Conservation (phyloP, 495 filamentous ascomycete genomes). For the Xylaria curta region DNA sequence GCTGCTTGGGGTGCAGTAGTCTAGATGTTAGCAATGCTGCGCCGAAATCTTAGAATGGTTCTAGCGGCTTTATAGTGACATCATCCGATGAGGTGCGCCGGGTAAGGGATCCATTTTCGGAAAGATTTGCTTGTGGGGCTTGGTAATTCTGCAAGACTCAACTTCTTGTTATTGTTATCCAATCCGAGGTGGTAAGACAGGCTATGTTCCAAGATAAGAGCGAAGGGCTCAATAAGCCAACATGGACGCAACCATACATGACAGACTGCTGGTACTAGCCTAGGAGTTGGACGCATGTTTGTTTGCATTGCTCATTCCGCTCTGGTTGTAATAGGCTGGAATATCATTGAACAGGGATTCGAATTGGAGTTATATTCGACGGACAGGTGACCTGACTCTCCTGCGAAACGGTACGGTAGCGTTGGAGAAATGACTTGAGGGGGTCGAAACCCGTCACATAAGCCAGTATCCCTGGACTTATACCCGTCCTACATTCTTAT, state of each 20-base stretch:
- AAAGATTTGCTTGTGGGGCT: constrained; percentile 1
- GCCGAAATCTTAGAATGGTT: neutral
- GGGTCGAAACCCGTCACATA: too few relatives aligned
- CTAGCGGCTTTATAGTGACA: constrained; percentile 5
- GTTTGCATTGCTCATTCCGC: neutral
- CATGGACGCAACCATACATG: neutral
- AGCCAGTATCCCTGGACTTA: too few relatives aligned
- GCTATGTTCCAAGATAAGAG: neutral
- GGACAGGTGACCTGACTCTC: constrained; percentile 12
- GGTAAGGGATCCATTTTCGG: neutral
- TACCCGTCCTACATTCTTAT: neutral
- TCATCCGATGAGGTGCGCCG: neutral
- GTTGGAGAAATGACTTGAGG: neutral
- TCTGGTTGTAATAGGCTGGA: neutral
- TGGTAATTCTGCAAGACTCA: neutral
- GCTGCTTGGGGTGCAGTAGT: neutral
- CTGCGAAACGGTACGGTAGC: constrained; percentile 7
- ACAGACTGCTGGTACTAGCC: neutral
- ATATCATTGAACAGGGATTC: neutral
- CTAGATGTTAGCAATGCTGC: neutral
- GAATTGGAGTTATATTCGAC: neutral
- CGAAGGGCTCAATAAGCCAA: neutral
- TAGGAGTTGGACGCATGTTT: neutral
- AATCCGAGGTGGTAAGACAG: constrained; percentile 1
- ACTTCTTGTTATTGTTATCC: neutral